Conservation (phyloP, 768 basidiomycete species). For the Suillus bovinus region DNA sequence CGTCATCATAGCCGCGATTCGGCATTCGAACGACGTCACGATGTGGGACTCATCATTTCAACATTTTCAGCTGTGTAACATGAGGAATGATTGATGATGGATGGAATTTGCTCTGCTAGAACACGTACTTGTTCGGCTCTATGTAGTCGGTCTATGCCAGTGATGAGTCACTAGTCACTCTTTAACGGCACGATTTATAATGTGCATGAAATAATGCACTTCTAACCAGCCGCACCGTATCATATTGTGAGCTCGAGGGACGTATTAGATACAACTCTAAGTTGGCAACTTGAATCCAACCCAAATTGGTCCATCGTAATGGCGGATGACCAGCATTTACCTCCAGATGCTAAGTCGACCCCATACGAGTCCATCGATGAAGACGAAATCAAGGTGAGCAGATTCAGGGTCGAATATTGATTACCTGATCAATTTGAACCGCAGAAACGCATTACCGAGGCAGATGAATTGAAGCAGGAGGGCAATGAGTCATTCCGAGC, state of each 20-base stretch:
- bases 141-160: no score
- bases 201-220: neutral
- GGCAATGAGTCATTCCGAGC: conserved; percentile 77
- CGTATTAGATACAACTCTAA: no score
- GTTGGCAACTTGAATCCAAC: neutral
- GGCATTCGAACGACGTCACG: no score
- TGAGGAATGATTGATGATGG: no score
- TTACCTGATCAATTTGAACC: conserved; percentile 9
- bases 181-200: neutral
- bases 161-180: no score
- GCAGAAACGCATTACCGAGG: conserved; percentile 48
- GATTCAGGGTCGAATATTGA: neutral
- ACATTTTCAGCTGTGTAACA: no score
- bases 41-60: no score
- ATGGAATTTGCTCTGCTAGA: no score
- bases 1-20: conserved; percentile 3
- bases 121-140: no score
- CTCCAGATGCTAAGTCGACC: conserved; percentile 2
- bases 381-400: neutral
- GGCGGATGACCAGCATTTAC: conserved; percentile 5
- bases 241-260: no score
- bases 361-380: neutral
- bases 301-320: neutral
- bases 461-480: conserved; percentile 65
- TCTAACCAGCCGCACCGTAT: neutral